phyloP scores from a whole-genome alignment of 768 basidiomycete genomes.

The Tylopilus balloui region DNA sequence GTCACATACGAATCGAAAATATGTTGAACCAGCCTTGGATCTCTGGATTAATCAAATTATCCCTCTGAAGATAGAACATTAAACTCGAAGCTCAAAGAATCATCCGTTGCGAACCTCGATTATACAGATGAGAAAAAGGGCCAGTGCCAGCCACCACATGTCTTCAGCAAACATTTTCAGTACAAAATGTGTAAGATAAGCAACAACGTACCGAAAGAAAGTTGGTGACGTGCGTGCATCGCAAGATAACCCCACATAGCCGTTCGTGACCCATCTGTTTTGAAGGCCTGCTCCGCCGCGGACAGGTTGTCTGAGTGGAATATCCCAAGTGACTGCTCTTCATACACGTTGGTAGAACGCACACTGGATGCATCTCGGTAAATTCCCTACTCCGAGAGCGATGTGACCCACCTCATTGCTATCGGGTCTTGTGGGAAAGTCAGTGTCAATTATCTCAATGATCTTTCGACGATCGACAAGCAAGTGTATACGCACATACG shows the following conservation, averaged over 20 bases:
- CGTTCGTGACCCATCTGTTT: slow-evolving; percentile 44
- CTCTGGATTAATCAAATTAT: slow-evolving; percentile 48
- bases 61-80: slow-evolving; percentile 40
- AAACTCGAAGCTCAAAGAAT: neutral
- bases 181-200: neutral
- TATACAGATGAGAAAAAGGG: slow-evolving; percentile 86
- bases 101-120: slow-evolving; percentile 61
- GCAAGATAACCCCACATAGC: slow-evolving; percentile 75
- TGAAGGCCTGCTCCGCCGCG: slow-evolving; percentile 41
- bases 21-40: slow-evolving; percentile 76
- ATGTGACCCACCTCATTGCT: slow-evolving; percentile 59
- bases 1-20: slow-evolving; percentile 63
- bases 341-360: slow-evolving; percentile 90
- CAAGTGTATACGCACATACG: slow-evolving; percentile 52
- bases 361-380: slow-evolving; percentile 46
- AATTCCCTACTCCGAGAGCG: neutral
- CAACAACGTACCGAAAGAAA: slow-evolving; percentile 72
- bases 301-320: slow-evolving; percentile 53
- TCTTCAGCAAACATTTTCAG: slow-evolving; percentile 45
- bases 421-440: slow-evolving; percentile 55
- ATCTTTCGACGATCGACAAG: neutral
- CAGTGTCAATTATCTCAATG: neutral
- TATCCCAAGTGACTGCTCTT: slow-evolving; percentile 86
- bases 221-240: slow-evolving; percentile 80
- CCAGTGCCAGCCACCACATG: slow-evolving; percentile 92